Conservation (phyloP, 139 green algal genomes). For the Chlorella sorokiniana region DNA sequence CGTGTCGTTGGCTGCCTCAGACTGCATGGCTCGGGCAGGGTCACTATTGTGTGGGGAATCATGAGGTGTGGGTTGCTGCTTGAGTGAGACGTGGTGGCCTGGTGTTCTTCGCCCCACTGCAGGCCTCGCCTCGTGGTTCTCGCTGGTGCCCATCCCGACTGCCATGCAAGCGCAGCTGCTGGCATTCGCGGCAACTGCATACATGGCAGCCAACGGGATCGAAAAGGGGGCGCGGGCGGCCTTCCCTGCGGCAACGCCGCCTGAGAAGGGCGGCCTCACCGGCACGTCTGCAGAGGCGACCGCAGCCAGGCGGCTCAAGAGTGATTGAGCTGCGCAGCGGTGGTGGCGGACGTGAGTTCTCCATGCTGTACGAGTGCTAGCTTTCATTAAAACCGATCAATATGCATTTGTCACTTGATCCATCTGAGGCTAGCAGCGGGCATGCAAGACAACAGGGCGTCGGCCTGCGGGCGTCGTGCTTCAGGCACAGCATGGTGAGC, state of each 20-base stretch:
- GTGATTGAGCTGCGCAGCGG: not conserved
- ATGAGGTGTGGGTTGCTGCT: not conserved
- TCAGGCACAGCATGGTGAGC: no score
- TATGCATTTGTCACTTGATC: no score
- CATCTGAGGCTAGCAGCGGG: no score
- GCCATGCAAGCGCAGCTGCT: constrained; percentile 42
- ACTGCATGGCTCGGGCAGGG: no score
- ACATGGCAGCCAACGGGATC: constrained; percentile 18
- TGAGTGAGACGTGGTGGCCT: not conserved
- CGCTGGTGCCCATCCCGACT: constrained; percentile 41
- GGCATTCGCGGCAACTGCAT: not conserved
- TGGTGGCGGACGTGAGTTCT: no score
- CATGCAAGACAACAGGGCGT: no score
- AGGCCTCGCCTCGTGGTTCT: constrained; percentile 45
- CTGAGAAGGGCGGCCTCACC: constrained; percentile 38
- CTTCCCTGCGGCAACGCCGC: constrained; percentile 43
- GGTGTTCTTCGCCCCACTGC: not conserved
- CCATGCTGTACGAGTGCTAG: no score
- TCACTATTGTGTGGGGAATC: no score
- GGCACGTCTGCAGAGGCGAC: no score
- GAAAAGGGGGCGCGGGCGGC: constrained; percentile 31
- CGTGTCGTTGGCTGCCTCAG: no score
- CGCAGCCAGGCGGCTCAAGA: not conserved
- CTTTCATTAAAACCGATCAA: no score
- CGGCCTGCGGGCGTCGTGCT: no score